phyloP scores from a whole-genome alignment of 179 eudicot genomes.

The Dionaea muscipula region DNA sequence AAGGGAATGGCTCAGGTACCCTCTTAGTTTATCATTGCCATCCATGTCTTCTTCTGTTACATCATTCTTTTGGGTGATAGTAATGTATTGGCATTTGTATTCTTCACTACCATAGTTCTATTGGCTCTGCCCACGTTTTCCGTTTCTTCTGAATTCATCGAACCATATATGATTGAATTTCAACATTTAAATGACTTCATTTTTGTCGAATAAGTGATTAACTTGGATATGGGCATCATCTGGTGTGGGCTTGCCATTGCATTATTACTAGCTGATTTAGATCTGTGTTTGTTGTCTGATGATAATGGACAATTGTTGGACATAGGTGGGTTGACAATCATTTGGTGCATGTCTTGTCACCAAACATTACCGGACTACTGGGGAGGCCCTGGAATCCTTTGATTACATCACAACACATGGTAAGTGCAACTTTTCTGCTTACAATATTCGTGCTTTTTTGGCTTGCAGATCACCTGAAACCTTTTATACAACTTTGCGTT shows the following conservation, averaged over 20 bases:
- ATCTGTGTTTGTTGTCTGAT: not conserved
- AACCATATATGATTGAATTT: no score
- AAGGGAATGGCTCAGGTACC: slow-evolving; percentile 76
- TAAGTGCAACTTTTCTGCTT: slow-evolving; percentile 16
- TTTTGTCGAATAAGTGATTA: not conserved
- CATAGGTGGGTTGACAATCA: slow-evolving; percentile 91
- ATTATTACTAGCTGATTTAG: not conserved
- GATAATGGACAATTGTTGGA: not conserved
- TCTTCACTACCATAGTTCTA: not conserved
- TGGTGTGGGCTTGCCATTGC: not conserved
- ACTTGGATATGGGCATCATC: not conserved
- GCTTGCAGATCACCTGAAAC: not conserved
- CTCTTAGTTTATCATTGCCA: slow-evolving; percentile 3
- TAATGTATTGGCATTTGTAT: not conserved
- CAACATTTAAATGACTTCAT: no score
- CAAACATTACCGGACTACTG: slow-evolving; percentile 73
- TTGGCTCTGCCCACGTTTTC: no score
- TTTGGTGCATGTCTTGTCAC: slow-evolving; percentile 89
- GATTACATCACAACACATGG: slow-evolving; percentile 85
- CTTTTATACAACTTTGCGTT: not conserved
- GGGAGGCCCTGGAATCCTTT: slow-evolving; percentile 91
- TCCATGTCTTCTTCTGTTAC: not conserved
- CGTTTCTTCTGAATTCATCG: no score
- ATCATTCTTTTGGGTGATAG: not conserved
- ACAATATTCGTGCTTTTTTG: not conserved